Base-by-base conservation (phyloP, 108 stramenopile species). In the Nitzschia palea region DNA sequence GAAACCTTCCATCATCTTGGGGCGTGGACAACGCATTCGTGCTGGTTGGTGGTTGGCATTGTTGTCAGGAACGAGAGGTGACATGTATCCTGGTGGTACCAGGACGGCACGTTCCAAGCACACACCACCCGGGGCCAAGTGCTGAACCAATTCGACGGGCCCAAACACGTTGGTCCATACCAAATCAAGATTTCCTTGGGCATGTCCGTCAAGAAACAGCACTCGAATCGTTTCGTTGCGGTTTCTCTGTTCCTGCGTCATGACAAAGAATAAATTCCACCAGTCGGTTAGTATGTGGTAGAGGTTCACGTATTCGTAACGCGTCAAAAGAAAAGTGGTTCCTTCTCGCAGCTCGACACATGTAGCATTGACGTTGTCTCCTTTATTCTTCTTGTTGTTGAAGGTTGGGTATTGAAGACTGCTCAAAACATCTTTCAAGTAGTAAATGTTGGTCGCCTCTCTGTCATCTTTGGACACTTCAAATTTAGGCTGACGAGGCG, bases 241-340 rank as follows among this genome's bases (percentile, higher is more conserved):
- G 3, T 40, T 31, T 4, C 25, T 25, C 20, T 26, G 36, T 23
- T 2, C 20, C 9, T 63, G 33, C 2, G 58, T 55, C 55, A 62
- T 33, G 17, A 70, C 62, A 20, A 65, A 57, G 36, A 56, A 82
- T n/a, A 74, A 50, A 62, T 75, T 78, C 70, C 69, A 82, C 77
- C 70, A 79, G 34, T 78, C 76, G 4, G 73, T 64, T 30, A 76
- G 14, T 10, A 73, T 74, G 62, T 78, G 77, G 44, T 71, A 79
- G 14, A 82, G 51, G 53, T 77, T 82, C 30, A 71, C 81, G 35
- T 82, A 82, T 44, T 78, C 76, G 35, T 78, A 78, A 3, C 81
- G 69, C 15, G 77, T 74, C 14, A 78, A 37, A 5, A 82, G 65
- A 3, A 82, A 57, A 17, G 81, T 82, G 34, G 67, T 44, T 42